phyloP scores from a whole-genome alignment of 495 filamentous ascomycete genomes.

The Lindgomyces ingoldianus region DNA sequence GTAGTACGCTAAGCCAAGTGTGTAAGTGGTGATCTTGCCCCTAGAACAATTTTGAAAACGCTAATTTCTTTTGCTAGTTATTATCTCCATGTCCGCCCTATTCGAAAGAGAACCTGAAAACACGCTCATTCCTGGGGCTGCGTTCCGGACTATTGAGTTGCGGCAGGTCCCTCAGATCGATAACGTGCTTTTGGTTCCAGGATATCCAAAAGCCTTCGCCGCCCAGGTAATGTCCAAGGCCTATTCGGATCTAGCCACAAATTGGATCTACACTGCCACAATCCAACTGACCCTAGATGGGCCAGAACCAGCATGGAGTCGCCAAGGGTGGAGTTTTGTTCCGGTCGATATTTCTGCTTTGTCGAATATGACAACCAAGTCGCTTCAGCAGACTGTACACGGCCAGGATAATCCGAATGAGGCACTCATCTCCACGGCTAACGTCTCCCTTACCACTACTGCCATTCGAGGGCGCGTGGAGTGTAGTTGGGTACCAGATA shows the following conservation, averaged over 20 bases:
- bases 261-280: slow-evolving; percentile 4
- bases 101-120: neutral
- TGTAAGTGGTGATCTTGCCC: neutral
- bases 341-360: too few relatives aligned
- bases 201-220: neutral
- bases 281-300: neutral
- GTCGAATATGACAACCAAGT: too few relatives aligned
- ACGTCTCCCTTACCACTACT: slow-evolving; percentile 1
- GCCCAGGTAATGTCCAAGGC: neutral
- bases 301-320: slow-evolving; percentile 1
- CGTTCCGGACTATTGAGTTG: neutral
- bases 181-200: neutral
- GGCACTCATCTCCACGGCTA: neutral
- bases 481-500: neutral
- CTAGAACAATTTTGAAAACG: neutral
- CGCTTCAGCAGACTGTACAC: too few relatives aligned
- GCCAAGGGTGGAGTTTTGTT: too few relatives aligned
- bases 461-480: neutral
- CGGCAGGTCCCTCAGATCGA: neutral
- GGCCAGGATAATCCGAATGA: too few relatives aligned
- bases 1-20: slow-evolving; percentile 9
- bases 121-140: neutral
- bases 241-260: neutral
- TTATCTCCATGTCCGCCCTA: slow-evolving; percentile 7
- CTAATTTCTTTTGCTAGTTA: neutral